Base-by-base conservation (phyloP, 306 rosid genomes). In the Notholithocarpus densiflorus region DNA sequence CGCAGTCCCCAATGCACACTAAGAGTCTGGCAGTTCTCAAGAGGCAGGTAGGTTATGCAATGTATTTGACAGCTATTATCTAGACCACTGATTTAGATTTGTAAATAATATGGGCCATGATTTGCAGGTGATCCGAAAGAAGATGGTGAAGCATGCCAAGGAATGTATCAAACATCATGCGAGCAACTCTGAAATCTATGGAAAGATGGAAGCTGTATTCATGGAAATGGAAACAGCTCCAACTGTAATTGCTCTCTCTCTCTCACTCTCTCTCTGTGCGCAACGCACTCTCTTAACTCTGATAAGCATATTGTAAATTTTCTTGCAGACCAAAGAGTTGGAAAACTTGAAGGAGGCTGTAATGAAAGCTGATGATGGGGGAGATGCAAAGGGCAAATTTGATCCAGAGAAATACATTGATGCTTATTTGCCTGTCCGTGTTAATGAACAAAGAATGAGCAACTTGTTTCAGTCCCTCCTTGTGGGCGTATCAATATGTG, bases 1-100 rank as follows among this genome's bases (percentile, higher is more conserved):
- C 98, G n/a, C 98, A 94, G 82, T 90, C 98, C 21, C 98, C 98
- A 27, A 89, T 94, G 98, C 98, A 94, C 86, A 88, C 97, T n/a
- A 92, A 91, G 86, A 92, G 97, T 86, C 97, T 94, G 8, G 89
- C 97, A 62, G 89, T 90, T 84, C 92, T 92, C 56, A 92, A 89
- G 80, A 88, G 82, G 75, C 98, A 91, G 85, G 97, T 94, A 21
- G 29, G 76, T 77, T 15, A 6, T 34, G 75, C 8, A 79, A 68
- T 5, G 23, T 73, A 5, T 18, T 43, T 54, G 34, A 26, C 45
- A 12, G 69, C 45, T 75, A 53, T 26, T 59, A 96, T 96, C 73
- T 89, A 84, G 84, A 92, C 90, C 53, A 48, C 94, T 87, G 89
- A 60, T 92, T 89, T 18, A 92, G 85, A 82, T 86, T 90, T 74